These are phyloP conservation scores for Pleurotus salmoneostramineus DNA, from an alignment of 768 basidiomycete species.

Conservation along the genomic window DNA sequence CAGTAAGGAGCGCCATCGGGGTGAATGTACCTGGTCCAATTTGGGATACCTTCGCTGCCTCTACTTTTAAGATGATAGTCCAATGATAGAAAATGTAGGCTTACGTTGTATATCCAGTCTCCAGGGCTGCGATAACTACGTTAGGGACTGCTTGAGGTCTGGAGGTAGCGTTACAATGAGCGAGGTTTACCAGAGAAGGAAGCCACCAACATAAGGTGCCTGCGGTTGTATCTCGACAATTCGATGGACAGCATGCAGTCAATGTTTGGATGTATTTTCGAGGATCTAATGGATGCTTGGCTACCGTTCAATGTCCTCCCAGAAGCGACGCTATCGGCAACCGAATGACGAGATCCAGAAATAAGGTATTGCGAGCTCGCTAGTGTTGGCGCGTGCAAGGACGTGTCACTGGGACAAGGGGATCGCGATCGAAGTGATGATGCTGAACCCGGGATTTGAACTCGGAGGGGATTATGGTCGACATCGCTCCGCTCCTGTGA, in stretches of 20 bases:
- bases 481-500: neutral
- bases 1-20: slow-evolving; percentile 3
- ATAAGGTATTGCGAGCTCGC: neutral
- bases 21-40: slow-evolving; percentile 1
- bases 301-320: neutral
- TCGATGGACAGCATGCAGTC: slow-evolving; percentile 4
- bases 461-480: neutral
- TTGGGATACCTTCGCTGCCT: neutral
- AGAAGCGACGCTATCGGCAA: neutral
- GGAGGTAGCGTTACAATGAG: neutral
- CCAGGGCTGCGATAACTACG: neutral
- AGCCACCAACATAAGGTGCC: neutral
- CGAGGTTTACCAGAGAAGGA: neutral
- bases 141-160: neutral
- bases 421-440: neutral
- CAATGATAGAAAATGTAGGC: neutral
- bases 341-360: neutral
- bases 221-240: neutral
- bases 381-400: neutral
- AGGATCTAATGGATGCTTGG: neutral
- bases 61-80: neutral
- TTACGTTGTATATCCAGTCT: neutral
- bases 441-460: neutral
- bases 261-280: neutral
- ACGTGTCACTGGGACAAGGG: neutral